Conservation (phyloP, 2,329 filamentous ascomycete genomes). For the Xylariaceae sp. region DNA sequence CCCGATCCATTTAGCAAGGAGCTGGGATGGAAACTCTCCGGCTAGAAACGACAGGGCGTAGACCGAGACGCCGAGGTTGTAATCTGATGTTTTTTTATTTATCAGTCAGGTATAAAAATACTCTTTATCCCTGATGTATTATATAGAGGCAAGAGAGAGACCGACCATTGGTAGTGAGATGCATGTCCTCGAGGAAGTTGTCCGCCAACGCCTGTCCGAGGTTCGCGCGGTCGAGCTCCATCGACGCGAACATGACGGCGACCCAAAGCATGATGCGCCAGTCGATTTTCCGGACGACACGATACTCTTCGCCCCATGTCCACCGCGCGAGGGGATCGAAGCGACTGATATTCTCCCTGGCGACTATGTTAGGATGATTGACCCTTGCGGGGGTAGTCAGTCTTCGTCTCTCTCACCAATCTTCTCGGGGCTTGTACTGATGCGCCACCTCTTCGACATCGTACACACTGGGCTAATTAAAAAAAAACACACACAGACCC, state of each 20-base stretch:
- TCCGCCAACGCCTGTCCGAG: conserved; percentile 43
- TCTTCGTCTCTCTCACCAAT: conserved; percentile 19
- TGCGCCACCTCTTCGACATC: conserved; percentile 38
- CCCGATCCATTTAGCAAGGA: conserved; percentile 48
- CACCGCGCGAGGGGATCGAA: conserved; percentile 31
- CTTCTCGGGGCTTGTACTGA: conserved; percentile 31
- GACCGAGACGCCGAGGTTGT: conserved; percentile 49
- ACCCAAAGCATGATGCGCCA: conserved; percentile 41
- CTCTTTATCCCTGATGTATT: no score
- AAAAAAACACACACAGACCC: no score
- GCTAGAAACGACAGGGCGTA: conserved; percentile 49
- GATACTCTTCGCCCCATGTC: conserved; percentile 31
- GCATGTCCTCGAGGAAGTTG: conserved; percentile 40
- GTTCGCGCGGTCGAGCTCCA: conserved; percentile 47
- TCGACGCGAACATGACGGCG: conserved; percentile 44
- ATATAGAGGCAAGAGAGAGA: background rate
- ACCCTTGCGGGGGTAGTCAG: background rate
- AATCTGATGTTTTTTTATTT: conserved; percentile 33
- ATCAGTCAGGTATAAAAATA: no score
- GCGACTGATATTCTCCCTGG: conserved; percentile 31
- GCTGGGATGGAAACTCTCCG: conserved; percentile 56
- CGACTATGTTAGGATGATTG: conserved; percentile 2
- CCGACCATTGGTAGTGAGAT: conserved; percentile 40
- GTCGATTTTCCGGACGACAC: conserved; percentile 29
- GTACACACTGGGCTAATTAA: conserved; percentile 42